A percentile compares a stretch with the other conserved stretches of the same genome.
These are phyloP conservation scores for Monilinia vaccinii-corymbosi DNA, from an alignment of 2,329 filamentous ascomycete genomes.

Conservation along the genomic window DNA sequence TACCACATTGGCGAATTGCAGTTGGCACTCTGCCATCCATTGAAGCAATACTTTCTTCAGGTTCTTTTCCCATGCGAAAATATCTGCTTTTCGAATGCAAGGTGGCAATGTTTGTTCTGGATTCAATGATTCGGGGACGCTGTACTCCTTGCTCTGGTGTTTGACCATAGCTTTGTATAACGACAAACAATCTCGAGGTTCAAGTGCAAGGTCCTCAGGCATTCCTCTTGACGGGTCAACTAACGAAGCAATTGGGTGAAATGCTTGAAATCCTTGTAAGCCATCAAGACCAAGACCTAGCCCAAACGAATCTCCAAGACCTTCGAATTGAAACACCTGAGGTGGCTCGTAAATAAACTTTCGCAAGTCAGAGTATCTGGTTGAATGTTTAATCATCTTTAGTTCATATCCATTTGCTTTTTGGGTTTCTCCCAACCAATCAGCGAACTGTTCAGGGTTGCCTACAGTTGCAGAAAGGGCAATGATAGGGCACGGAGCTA, in stretches of 20 bases:
- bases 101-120: conserved; percentile 41
- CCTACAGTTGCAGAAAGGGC: conserved; percentile 73
- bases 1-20: conserved; percentile 37
- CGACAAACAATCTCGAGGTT: conserved; percentile 60
- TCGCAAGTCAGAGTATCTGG: conserved; percentile 68
- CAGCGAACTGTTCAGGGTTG: conserved; percentile 60
- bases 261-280: conserved; percentile 25
- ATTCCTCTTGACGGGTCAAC: conserved; percentile 52
- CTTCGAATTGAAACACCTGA: conserved; percentile 31
- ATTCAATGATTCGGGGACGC: conserved; percentile 40
- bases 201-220: conserved; percentile 58
- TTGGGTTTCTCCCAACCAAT: conserved; percentile 59
- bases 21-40: conserved; percentile 49
- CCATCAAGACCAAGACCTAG: conserved; percentile 37
- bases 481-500: conserved; percentile 69
- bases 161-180: conserved; percentile 58
- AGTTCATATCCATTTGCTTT: conserved; percentile 52
- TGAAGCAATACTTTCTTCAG: conserved; percentile 48
- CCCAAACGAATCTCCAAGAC: conserved; percentile 30
- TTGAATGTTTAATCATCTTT: conserved; percentile 57
- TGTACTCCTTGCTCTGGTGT: conserved; percentile 42
- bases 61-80: conserved; percentile 53
- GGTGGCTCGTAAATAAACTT: conserved; percentile 59
- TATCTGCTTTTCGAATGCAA: conserved; percentile 54
- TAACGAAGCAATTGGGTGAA: conserved; percentile 59